Conservation (phyloP, 139 green algal species). For the Micractinium sp. region DNA sequence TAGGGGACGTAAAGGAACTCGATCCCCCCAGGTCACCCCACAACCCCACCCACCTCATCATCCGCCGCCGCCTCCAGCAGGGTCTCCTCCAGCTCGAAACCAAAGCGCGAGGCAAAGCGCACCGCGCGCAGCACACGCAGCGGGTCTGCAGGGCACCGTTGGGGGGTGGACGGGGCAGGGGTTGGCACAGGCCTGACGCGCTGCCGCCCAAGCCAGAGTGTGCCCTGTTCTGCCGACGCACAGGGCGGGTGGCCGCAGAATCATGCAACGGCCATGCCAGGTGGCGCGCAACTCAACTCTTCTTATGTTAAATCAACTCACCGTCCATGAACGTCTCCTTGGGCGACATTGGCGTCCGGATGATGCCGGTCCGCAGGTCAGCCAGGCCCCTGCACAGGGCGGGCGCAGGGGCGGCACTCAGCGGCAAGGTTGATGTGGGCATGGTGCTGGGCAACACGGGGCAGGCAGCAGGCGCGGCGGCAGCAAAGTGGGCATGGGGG, state of each 20-base stretch:
- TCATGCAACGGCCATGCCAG: too few relatives aligned
- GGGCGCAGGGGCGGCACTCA: neutral
- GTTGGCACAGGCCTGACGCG: neutral
- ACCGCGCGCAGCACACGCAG: conserved; percentile 91
- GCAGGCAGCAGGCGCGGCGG: too few relatives aligned
- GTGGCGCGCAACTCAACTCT: too few relatives aligned
- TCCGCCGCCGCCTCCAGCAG: conserved; percentile 78
- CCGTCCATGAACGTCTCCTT: conserved; percentile 92
- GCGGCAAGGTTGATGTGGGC: too few relatives aligned
- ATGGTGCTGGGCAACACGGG: too few relatives aligned
- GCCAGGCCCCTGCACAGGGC: conserved; percentile 64
- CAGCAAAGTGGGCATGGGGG: too few relatives aligned
- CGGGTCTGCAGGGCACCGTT: conserved; percentile 70
- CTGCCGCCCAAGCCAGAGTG: too few relatives aligned
- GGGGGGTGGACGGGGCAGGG: neutral
- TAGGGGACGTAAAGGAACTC: too few relatives aligned
- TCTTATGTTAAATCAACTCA: too few relatives aligned
- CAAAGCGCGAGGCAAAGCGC: conserved; percentile 89
- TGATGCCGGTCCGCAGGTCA: conserved; percentile 85
- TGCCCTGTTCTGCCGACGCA: too few relatives aligned
- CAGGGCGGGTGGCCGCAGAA: too few relatives aligned
- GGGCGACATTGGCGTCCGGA: conserved; percentile 92
- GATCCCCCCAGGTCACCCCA: too few relatives aligned
- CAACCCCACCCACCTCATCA: conserved; percentile 76
- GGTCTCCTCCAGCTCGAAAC: conserved; percentile 82